Conservation (phyloP, 2,329 filamentous ascomycete genomes). For the Madurella fahalii region DNA sequence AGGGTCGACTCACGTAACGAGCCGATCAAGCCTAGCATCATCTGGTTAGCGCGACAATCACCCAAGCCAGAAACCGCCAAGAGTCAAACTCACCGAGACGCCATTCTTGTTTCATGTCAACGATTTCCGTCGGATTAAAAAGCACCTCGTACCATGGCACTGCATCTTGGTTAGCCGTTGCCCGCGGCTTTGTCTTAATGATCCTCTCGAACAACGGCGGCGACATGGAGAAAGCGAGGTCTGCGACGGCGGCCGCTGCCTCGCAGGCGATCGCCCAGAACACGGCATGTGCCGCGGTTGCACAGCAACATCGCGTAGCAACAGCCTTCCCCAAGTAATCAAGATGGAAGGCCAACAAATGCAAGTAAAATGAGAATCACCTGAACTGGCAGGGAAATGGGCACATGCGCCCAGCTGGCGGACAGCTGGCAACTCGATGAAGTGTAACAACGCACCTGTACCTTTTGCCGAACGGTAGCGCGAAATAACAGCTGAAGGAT, state of each 20-base stretch:
- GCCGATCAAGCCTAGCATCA: conserved; percentile 66
- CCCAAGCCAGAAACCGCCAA: conserved; percentile 31
- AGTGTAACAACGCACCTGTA: not conserved
- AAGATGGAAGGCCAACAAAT: not conserved
- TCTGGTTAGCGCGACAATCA: conserved; percentile 30
- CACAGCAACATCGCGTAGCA: conserved; percentile 3
- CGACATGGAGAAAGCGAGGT: too few relatives aligned
- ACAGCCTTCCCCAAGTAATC: not conserved
- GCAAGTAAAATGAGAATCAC: not conserved
- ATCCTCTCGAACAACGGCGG: too few relatives aligned
- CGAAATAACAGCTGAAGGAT: not conserved
- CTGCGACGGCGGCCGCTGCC: too few relatives aligned
- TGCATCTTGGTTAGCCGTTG: conserved; percentile 18
- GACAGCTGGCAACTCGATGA: not conserved
- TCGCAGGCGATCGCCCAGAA: too few relatives aligned
- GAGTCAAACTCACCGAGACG: conserved; percentile 57
- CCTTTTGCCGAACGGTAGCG: not conserved
- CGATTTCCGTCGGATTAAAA: conserved; percentile 14
- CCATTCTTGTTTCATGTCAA: conserved; percentile 47
- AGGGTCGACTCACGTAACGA: conserved; percentile 68
- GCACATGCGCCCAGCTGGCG: not conserved
- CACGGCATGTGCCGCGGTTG: not conserved
- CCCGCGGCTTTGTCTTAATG: not conserved
- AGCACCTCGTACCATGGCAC: conserved; percentile 23
- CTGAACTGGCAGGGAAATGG: not conserved